Percentiles rank a stretch among this genome's conserved stretches.
phyloP scores from a whole-genome alignment of 2,329 filamentous ascomycete genomes.

The Phyllosticta ampelicida region DNA sequence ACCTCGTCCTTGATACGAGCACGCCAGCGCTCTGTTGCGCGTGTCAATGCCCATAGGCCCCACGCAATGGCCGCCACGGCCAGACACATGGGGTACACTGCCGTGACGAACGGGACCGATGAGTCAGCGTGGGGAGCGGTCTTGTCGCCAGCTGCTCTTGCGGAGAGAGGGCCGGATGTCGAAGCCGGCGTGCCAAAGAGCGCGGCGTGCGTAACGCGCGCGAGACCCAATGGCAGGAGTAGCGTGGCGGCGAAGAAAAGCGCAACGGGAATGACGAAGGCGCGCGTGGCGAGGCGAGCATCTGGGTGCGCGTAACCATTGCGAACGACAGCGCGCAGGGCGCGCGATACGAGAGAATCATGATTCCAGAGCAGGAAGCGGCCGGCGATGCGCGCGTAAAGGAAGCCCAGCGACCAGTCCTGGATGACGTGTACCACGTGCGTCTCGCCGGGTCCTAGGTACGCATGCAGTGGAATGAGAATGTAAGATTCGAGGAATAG shows the following conservation, averaged over 20 bases:
- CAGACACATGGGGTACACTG: slow-evolving; percentile 60
- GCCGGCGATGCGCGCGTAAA: slow-evolving; percentile 74
- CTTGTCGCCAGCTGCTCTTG: slow-evolving; percentile 30
- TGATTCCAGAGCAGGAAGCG: slow-evolving; percentile 59
- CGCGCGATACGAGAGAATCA: slow-evolving; percentile 59
- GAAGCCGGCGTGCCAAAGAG: slow-evolving; percentile 14
- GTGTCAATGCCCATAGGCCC: slow-evolving; percentile 38
- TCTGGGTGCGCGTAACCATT: slow-evolving; percentile 68
- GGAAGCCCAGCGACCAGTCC: slow-evolving; percentile 83
- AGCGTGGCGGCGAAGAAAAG: slow-evolving; percentile 54
- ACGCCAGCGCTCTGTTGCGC: slow-evolving; percentile 64
- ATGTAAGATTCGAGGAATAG: slow-evolving; percentile 79
- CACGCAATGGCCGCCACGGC: slow-evolving; percentile 37
- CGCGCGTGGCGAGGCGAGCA: slow-evolving; percentile 66
- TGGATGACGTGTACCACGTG: slow-evolving; percentile 83
- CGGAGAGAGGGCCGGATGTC: neutral
- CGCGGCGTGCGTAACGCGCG: slow-evolving; percentile 39
- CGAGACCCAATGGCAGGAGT: slow-evolving; percentile 51
- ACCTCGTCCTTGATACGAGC: slow-evolving; percentile 82
- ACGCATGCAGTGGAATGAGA: slow-evolving; percentile 75
- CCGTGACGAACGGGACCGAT: slow-evolving; percentile 38
- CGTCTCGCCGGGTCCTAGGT: slow-evolving; percentile 37
- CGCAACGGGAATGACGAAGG: slow-evolving; percentile 68
- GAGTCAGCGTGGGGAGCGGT: slow-evolving; percentile 18
- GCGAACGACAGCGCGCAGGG: slow-evolving; percentile 62